A percentile compares a stretch with the other conserved stretches of the same genome.
Conservation (phyloP, 768 basidiomycete species). For the Suillus ampliporus region DNA sequence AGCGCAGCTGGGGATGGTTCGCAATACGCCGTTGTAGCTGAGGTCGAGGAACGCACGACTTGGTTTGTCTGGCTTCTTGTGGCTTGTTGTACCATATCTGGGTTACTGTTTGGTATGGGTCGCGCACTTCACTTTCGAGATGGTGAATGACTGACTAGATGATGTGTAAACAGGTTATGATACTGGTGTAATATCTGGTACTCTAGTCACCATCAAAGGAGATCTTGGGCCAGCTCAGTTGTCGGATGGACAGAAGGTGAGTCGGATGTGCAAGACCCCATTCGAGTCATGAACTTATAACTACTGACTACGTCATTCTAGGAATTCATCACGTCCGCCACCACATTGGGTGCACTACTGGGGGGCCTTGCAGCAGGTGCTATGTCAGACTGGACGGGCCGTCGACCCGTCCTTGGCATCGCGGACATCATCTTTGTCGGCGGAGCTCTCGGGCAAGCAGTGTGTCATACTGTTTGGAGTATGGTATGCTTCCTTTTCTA, state of each 20-base stretch:
- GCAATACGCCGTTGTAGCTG: constrained; percentile 62
- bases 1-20: constrained; percentile 54
- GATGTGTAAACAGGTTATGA: constrained; percentile 63
- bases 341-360: constrained; percentile 77
- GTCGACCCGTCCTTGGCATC: constrained; percentile 65
- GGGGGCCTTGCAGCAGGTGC: constrained; percentile 76
- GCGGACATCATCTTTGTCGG: constrained; percentile 78
- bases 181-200: constrained; percentile 81
- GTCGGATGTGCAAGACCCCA: background rate
- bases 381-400: constrained; percentile 73
- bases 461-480: constrained; percentile 68
- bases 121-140: background rate
- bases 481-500: constrained; percentile 53
- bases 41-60: constrained; percentile 69
- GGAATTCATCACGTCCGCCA: constrained; percentile 84
- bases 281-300: background rate
- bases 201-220: constrained; percentile 72
- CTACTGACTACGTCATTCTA: constrained; percentile 27
- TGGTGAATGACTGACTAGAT: constrained; percentile 8
- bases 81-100: constrained; percentile 74
- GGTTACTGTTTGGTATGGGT: constrained; percentile 71
- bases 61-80: constrained; percentile 84
- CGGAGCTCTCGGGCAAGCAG: constrained; percentile 74
- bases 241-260: constrained; percentile 68
- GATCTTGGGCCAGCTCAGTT: constrained; percentile 65